phyloP scores from a whole-genome alignment of 179 eudicot genomes.

The Nepenthes alata region DNA sequence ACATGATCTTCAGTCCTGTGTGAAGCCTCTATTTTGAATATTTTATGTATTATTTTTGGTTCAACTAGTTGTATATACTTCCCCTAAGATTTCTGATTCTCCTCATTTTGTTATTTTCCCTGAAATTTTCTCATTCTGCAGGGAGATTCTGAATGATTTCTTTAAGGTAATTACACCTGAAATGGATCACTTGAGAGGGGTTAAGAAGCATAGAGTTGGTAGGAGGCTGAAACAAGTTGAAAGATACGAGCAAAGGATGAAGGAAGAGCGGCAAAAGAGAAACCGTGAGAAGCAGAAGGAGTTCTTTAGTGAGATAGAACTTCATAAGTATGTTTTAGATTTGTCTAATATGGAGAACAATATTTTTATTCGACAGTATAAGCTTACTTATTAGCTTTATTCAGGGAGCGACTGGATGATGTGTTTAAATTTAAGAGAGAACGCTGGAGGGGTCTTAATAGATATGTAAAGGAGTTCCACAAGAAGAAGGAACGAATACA shows the following conservation, averaged over 20 bases:
- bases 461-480: conserved; percentile 82
- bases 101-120: conserved; percentile 6
- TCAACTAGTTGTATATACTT: not conserved
- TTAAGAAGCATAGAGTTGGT: conserved; percentile 88
- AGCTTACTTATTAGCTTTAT: conserved; percentile 10
- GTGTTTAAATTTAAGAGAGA: conserved; percentile 79
- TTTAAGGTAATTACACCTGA: conserved; percentile 75
- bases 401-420: conserved; percentile 87
- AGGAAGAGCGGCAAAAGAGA: conserved; percentile 94
- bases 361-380: conserved; percentile 4
- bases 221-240: conserved; percentile 91
- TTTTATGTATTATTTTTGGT: not conserved
- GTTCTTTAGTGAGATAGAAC: conserved; percentile 87
- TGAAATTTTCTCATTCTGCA: conserved; percentile 24
- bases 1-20: conserved; percentile 8
- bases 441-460: conserved; percentile 83
- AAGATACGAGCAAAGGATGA: conserved; percentile 90
- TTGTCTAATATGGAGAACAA: not conserved
- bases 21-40: not conserved
- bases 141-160: conserved; percentile 75
- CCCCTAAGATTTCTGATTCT: not conserved
- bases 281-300: conserved; percentile 93
- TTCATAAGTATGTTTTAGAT: conserved; percentile 52
- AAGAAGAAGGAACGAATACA: conserved; percentile 87
- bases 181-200: conserved; percentile 71